Evolutionary conservation across 73 alveolate genomes (phyloP).

Genomic region (Strombidium stylifer): DNA sequence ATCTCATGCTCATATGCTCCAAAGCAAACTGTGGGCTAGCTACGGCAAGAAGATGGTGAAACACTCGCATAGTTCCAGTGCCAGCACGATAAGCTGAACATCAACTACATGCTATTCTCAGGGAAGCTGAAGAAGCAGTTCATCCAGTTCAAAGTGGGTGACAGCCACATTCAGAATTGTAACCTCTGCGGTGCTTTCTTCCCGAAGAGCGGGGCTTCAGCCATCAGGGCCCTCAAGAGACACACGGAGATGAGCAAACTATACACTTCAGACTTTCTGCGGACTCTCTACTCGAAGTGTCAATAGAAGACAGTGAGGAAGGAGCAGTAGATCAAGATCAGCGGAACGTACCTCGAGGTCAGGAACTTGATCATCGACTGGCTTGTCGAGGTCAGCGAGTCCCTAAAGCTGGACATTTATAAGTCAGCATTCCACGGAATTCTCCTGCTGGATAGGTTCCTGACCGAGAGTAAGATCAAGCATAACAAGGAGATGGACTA

Average conservation of each 20-base stretch:
- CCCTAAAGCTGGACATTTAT: not conserved
- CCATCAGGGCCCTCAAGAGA: not conserved
- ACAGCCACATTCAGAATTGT: constrained; percentile 11
- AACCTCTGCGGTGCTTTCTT: constrained; percentile 16
- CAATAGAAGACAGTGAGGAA: constrained; percentile 2
- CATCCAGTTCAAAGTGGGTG: constrained; percentile 20
- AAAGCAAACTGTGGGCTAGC: too few species aligned
- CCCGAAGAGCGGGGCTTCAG: constrained; percentile 1
- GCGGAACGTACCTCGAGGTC: not conserved
- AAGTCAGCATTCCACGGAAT: not conserved
- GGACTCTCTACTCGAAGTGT: constrained; percentile 8
- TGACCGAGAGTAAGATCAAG: not conserved
- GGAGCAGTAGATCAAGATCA: not conserved
- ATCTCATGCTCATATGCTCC: too few species aligned
- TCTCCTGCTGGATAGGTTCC: not conserved
- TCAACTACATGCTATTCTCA: too few species aligned
- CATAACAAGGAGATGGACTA: not conserved
- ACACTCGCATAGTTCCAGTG: too few species aligned
- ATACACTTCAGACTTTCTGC: not conserved
- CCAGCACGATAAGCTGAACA: too few species aligned
- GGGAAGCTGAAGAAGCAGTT: too few species aligned
- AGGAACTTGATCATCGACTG: constrained; percentile 7
- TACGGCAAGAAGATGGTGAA: too few species aligned
- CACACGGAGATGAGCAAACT: not conserved
- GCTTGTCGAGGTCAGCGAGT: not conserved